Conservation (phyloP, 352 stramenopile species). For the Blastocystis sp. region DNA sequence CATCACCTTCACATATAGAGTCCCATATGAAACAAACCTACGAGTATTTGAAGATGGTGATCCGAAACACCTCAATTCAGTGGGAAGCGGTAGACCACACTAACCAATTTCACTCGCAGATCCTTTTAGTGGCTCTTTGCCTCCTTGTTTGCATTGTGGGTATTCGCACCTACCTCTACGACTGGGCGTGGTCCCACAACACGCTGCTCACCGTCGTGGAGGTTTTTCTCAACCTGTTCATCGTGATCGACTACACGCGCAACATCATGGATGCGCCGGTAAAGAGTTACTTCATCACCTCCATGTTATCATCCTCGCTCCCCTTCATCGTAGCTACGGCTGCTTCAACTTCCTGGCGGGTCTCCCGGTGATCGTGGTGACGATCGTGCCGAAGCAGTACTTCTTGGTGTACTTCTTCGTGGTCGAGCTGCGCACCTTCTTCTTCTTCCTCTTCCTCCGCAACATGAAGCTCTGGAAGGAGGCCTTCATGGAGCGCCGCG, state of each 20-base stretch:
- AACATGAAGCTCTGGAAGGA: conserved; percentile 60
- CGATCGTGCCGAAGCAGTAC: conserved; percentile 12
- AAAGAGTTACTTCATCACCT: conserved; percentile 45
- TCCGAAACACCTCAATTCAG: conserved; percentile 13
- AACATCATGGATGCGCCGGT: conserved; percentile 58
- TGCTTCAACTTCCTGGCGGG: conserved; percentile 50
- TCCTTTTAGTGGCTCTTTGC: conserved; percentile 15
- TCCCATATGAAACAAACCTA: neutral
- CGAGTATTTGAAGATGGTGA: conserved; percentile 15
- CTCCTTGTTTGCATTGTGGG: conserved; percentile 31
- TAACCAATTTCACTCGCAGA: neutral
- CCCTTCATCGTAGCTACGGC: conserved; percentile 1
- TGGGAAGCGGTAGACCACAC: conserved; percentile 15
- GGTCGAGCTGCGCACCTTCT: conserved; percentile 63
- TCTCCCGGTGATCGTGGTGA: conserved; percentile 48
- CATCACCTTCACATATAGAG: conserved; percentile 7
- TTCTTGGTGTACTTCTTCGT: conserved; percentile 58
- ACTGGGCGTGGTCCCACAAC: conserved; percentile 31
- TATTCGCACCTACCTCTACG: conserved; percentile 55
- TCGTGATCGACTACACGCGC: conserved; percentile 52
- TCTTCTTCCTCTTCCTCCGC: conserved; percentile 63
- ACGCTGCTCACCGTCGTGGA: conserved; percentile 20
- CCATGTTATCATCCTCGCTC: neutral
- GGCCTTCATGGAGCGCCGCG: neutral
- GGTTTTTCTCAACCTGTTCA: conserved; percentile 35